phyloP scores from a whole-genome alignment of 805 yeast genomes.

The Pichia pseudocactophila region DNA sequence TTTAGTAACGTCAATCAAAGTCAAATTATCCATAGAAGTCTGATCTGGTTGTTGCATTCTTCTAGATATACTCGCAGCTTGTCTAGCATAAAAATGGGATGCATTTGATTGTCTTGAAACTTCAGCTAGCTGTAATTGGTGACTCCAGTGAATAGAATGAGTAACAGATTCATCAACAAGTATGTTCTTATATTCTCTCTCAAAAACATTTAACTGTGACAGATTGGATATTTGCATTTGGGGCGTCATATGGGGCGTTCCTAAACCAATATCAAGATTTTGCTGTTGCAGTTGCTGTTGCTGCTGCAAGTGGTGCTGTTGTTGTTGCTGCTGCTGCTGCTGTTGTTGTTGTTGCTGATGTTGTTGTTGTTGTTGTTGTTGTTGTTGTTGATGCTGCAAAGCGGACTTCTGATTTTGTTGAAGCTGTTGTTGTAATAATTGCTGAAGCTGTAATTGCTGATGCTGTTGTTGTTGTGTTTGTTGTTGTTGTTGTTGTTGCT shows the following conservation, averaged over 20 bases:
- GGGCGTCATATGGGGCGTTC: conserved; percentile 17
- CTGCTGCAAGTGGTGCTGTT: background rate
- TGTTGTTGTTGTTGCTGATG: conserved; percentile 20
- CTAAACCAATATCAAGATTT: conserved; percentile 9
- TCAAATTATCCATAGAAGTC: conserved; percentile 16
- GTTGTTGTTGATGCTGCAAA: conserved; percentile 14
- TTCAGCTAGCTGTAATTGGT: conserved; percentile 65
- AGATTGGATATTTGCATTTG: conserved; percentile 22
- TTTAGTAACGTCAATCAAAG: conserved; percentile 35
- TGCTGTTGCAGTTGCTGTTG: conserved; percentile 23
- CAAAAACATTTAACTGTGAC: conserved; percentile 12
- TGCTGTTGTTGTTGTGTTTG: conserved; percentile 24
- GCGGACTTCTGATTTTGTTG: too few relatives aligned
- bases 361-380: conserved; percentile 13
- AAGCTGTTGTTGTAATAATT: conserved; percentile 14
- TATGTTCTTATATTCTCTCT: conserved; percentile 15
- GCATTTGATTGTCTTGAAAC: conserved; percentile 53
- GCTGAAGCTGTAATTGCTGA: conserved; percentile 17
- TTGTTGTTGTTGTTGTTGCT: conserved; percentile 17
- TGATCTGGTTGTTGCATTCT: conserved; percentile 31
- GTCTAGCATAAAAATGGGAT: conserved; percentile 79
- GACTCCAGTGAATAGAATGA: conserved; percentile 58
- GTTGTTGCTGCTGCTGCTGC: conserved; percentile 18
- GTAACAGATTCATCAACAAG: conserved; percentile 28
- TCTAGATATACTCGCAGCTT: conserved; percentile 64